A percentile compares a stretch with the other conserved stretches of the same genome.
Evolutionary conservation across 179 eudicot genomes (phyloP).

Genomic region (Pouteria campechiana): DNA sequence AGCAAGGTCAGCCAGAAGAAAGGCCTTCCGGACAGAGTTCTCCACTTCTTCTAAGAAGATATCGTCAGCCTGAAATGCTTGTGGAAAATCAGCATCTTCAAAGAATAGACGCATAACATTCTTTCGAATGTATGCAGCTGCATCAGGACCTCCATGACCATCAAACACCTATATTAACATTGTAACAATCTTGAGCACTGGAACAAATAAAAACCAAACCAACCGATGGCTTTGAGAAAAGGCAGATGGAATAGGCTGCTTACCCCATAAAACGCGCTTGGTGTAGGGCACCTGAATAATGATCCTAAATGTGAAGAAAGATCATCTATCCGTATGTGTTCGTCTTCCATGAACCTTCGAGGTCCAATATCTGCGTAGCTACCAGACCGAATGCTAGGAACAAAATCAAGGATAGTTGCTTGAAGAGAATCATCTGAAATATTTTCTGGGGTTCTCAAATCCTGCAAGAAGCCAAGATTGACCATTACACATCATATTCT

Average conservation of each 20-base stretch:
- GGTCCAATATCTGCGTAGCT: constrained; percentile 72
- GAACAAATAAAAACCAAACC: too few relatives aligned
- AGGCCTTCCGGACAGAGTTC: constrained; percentile 44
- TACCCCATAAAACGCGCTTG: constrained; percentile 80
- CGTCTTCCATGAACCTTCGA: constrained; percentile 80
- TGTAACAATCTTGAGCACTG: too few relatives aligned
- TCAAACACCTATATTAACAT: constrained; percentile 84
- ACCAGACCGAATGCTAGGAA: constrained; percentile 69
- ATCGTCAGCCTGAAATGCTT: constrained; percentile 44
- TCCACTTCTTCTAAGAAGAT: constrained; percentile 43
- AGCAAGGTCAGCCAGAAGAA: constrained; percentile 57
- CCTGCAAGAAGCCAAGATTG: constrained; percentile 16
- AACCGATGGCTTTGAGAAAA: too few relatives aligned
- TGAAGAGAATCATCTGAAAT: constrained; percentile 14
- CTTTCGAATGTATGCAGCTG: constrained; percentile 50
- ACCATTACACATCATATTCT: neutral
- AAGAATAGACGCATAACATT: constrained; percentile 63
- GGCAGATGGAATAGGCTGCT: too few relatives aligned
- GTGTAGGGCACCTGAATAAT: constrained; percentile 52
- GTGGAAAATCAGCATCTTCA: constrained; percentile 54
- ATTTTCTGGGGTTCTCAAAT: constrained; percentile 29
- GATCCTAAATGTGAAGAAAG: constrained; percentile 49
- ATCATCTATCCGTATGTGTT: constrained; percentile 68
- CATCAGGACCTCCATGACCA: constrained; percentile 92
- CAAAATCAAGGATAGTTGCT: constrained; percentile 27